These are phyloP conservation scores for Xylaria sp. DNA, from an alignment of 2,329 filamentous ascomycete genomes.

Conservation along the genomic window DNA sequence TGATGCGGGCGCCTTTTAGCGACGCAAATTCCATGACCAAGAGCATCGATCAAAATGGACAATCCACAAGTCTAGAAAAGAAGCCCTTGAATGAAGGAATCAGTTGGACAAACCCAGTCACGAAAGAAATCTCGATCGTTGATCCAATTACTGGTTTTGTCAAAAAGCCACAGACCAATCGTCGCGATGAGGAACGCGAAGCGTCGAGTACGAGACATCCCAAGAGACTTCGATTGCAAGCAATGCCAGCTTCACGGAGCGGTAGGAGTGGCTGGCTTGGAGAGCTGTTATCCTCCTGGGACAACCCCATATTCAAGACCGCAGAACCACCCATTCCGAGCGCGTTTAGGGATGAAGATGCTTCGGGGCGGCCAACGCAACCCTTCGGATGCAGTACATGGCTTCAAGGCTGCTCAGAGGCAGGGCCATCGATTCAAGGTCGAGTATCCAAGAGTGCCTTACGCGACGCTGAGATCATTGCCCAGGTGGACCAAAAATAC, in stretches of 20 bases:
- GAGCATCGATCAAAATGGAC: constrained; percentile 2
- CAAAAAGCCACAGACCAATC: constrained; percentile 27
- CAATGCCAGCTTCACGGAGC: constrained; percentile 12
- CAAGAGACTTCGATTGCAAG: constrained; percentile 18
- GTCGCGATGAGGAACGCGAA: constrained; percentile 30
- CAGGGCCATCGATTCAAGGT: constrained; percentile 32
- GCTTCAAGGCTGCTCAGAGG: constrained; percentile 15
- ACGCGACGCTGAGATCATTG: constrained; percentile 57
- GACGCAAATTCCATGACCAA: neutral
- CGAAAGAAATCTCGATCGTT: constrained; percentile 45
- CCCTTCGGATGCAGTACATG: constrained; percentile 10
- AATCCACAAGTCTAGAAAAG: neutral
- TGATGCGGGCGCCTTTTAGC: constrained; percentile 25
- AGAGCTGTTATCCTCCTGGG: constrained; percentile 58
- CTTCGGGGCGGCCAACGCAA: constrained; percentile 20
- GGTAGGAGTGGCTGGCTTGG: constrained; percentile 49
- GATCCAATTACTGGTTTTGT: constrained; percentile 52
- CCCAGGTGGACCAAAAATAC: constrained; percentile 87
- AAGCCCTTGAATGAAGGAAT: constrained; percentile 32
- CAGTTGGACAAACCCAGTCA: constrained; percentile 58
- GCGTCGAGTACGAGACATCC: constrained; percentile 1
- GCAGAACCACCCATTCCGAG: constrained; percentile 43
- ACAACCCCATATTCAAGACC: constrained; percentile 68
- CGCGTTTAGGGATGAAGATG: constrained; percentile 29
- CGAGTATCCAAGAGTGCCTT: constrained; percentile 60